Percentiles rank a stretch among this genome's conserved stretches.
phyloP scores from a whole-genome alignment of 805 yeast genomes.

The Zygoascus tannicola region DNA sequence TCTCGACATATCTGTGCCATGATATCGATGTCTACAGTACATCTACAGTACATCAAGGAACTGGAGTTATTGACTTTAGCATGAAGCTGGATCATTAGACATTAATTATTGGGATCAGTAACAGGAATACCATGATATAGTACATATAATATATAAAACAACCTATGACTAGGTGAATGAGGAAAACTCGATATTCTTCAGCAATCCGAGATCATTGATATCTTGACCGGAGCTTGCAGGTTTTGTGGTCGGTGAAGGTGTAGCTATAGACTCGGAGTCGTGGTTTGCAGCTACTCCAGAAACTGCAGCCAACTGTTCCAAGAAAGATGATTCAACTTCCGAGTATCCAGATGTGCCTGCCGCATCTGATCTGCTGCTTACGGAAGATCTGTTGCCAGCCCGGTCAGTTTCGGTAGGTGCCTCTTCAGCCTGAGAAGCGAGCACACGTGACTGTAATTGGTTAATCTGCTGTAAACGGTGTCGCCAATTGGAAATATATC shows the following conservation, averaged over 20 bases:
- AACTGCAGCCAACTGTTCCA: conserved; percentile 11
- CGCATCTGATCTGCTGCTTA: not conserved
- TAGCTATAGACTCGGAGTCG: not conserved
- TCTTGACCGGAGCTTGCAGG: not conserved
- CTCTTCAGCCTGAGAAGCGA: conserved; percentile 2
- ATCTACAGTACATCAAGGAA: conserved; percentile 88
- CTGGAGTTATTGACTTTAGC: conserved; percentile 71
- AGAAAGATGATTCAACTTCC: conserved; percentile 13
- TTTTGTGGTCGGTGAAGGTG: not conserved
- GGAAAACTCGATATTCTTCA: conserved; percentile 9
- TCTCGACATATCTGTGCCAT: conserved; percentile 55
- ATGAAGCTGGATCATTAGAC: conserved; percentile 50
- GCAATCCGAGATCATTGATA: conserved; percentile 9
- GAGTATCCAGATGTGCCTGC: not conserved
- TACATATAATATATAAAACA: too few relatives aligned
- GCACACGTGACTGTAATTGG: conserved; percentile 25
- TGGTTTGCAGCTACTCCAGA: not conserved
- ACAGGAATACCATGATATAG: too few relatives aligned
- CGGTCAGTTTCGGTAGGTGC: conserved; percentile 1
- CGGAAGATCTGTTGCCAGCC: not conserved
- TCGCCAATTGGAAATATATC: conserved; percentile 56
- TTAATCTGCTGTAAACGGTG: conserved; percentile 51
- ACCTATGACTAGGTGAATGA: conserved; percentile 5
- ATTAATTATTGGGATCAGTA: too few relatives aligned
- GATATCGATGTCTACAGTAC: conserved; percentile 88